These are phyloP conservation scores for Cercospora sp. DNA, from an alignment of 2,329 filamentous ascomycete species.

Conservation along the genomic window DNA sequence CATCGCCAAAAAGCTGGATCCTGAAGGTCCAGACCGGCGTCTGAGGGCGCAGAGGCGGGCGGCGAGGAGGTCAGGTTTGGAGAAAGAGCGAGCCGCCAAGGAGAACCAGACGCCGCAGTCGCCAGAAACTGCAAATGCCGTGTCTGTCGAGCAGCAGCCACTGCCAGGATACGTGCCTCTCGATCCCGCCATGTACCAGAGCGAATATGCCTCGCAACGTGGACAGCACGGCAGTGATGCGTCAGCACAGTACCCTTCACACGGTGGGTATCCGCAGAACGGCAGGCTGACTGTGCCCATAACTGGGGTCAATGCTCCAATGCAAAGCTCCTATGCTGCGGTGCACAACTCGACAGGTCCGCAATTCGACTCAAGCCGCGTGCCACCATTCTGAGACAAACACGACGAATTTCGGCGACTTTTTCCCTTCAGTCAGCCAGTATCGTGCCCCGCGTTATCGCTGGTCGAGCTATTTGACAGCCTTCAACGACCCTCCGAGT, in stretches of 20 bases:
- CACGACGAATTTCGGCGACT: too few relatives aligned
- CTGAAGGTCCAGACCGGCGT: slow-evolving; percentile 15
- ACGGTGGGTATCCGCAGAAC: neutral
- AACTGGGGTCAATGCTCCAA: neutral
- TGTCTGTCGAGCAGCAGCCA: neutral
- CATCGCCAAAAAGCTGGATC: slow-evolving; percentile 17
- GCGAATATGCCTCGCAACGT: neutral
- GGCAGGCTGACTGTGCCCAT: neutral
- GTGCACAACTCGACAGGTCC: neutral
- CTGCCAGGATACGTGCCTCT: neutral
- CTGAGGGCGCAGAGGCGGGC: slow-evolving; percentile 6
- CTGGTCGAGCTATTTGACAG: too few relatives aligned
- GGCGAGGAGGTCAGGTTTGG: slow-evolving; percentile 11
- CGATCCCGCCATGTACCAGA: neutral
- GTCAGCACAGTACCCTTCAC: neutral
- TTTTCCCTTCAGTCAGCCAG: too few relatives aligned
- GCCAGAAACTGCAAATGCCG: neutral
- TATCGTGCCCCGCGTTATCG: too few relatives aligned
- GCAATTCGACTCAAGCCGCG: neutral
- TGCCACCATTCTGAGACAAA: neutral
- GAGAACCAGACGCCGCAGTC: neutral
- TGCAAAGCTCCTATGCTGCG: neutral
- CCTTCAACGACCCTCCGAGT: too few relatives aligned
- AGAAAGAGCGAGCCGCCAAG: slow-evolving; percentile 13
- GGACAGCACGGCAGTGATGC: neutral